phyloP scores from a whole-genome alignment of 768 basidiomycete genomes.

The Hortiboletus campestris region DNA sequence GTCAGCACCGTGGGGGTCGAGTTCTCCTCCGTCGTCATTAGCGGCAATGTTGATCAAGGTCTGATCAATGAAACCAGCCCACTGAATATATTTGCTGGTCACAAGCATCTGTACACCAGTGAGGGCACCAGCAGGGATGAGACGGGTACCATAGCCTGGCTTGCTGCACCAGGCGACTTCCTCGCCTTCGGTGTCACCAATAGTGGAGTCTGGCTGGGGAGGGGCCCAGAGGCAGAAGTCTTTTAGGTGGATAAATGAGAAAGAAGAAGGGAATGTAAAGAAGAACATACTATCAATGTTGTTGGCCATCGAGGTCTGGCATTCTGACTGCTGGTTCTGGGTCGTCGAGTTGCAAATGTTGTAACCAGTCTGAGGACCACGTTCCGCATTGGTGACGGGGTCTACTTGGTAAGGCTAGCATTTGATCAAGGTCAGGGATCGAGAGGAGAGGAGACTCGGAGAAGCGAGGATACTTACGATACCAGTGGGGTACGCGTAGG shows the following conservation, averaged over 20 bases:
- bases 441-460: background rate
- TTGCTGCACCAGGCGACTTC: constrained; percentile 77
- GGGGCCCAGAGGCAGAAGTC: constrained; percentile 76
- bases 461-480: constrained; percentile 33
- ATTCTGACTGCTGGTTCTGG: constrained; percentile 55
- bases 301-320: constrained; percentile 71
- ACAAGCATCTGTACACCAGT: constrained; percentile 62
- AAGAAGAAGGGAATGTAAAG: background rate
- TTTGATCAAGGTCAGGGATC: background rate
- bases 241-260: constrained; percentile 35
- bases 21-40: constrained; percentile 70
- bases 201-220: constrained; percentile 42
- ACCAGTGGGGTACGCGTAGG: constrained; percentile 41
- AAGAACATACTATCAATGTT: constrained; percentile 36
- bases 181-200: constrained; percentile 64
- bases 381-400: constrained; percentile 37
- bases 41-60: constrained; percentile 47
- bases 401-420: constrained; percentile 54
- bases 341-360: constrained; percentile 71
- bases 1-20: constrained; percentile 77
- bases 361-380: constrained; percentile 64
- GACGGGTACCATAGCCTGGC: constrained; percentile 61
- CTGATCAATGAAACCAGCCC: constrained; percentile 68
- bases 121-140: constrained; percentile 65
- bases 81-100: constrained; percentile 56